Evolutionary conservation across 306 rosid genomes (phyloP).

Genomic region (Albizia julibrissin): DNA sequence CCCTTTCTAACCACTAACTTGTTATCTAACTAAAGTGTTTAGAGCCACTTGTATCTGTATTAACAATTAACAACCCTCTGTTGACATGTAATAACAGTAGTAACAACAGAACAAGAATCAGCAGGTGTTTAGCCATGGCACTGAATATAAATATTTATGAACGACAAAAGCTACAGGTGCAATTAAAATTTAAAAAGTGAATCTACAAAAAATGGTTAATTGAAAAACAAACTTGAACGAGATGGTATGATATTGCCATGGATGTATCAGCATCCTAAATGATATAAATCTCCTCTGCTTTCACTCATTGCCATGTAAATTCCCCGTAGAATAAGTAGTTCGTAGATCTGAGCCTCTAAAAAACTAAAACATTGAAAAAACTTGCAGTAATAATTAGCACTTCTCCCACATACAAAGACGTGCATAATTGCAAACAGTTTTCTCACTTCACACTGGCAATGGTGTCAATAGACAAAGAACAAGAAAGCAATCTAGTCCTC

Average conservation of each 20-base stretch:
- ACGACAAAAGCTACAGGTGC: neutral
- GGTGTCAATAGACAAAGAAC: neutral
- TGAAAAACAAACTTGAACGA: neutral
- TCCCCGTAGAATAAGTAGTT: neutral
- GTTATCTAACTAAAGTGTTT: too few species aligned
- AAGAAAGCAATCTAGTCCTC: neutral
- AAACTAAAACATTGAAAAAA: neutral
- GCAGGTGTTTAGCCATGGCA: neutral
- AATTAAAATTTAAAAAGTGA: neutral
- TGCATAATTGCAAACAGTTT: neutral
- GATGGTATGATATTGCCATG: neutral
- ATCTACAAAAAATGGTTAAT: neutral
- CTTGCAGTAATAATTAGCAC: neutral
- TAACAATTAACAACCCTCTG: too few species aligned
- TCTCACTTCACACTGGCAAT: neutral
- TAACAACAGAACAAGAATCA: neutral
- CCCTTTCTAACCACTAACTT: too few species aligned
- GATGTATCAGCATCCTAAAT: neutral
- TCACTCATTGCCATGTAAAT: neutral
- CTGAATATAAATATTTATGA: neutral
- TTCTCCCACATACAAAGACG: neutral
- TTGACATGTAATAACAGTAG: neutral
- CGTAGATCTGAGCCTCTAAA: neutral
- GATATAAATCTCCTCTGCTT: neutral
- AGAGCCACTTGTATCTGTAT: too few species aligned